Percentiles rank a stretch among this genome's conserved stretches.
Evolutionary conservation across 2,329 filamentous ascomycete species (phyloP).

Genomic region (Cadophora sp.): DNA sequence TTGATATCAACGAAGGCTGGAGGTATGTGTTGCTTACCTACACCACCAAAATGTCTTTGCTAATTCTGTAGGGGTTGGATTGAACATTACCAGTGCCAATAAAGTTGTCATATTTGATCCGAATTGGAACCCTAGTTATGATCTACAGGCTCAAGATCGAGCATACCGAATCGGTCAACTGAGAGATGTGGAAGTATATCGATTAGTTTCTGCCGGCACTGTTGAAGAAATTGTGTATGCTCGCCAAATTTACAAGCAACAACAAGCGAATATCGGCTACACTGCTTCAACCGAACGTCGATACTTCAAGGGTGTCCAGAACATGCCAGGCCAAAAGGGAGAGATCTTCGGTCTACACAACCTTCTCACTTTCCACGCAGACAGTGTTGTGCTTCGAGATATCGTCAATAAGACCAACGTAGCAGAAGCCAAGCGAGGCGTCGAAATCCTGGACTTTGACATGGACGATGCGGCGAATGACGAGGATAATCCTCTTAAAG

Average conservation of each 20-base stretch:
- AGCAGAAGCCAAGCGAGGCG: constrained; percentile 87
- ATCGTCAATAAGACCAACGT: constrained; percentile 99
- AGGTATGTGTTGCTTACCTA: constrained; percentile 46
- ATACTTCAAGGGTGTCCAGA: constrained; percentile 95
- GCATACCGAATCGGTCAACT: constrained; percentile 95
- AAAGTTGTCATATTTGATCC: constrained; percentile 98
- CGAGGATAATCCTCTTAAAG: constrained; percentile 51
- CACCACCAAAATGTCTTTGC: not conserved
- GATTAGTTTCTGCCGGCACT: constrained; percentile 87
- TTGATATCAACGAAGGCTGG: constrained; percentile 94
- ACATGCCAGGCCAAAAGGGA: constrained; percentile 80
- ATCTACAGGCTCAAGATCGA: constrained; percentile 94
- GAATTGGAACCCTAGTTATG: constrained; percentile 96
- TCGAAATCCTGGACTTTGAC: constrained; percentile 80
- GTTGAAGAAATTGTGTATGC: constrained; percentile 98
- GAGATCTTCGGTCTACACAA: constrained; percentile 94
- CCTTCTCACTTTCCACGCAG: constrained; percentile 80
- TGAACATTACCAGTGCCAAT: constrained; percentile 97
- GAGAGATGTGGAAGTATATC: constrained; percentile 93
- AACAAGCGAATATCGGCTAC: constrained; percentile 97
- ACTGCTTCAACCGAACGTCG: constrained; percentile 89
- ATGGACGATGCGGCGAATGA: constrained; percentile 66
- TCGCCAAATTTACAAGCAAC: constrained; percentile 97
- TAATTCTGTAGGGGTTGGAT: constrained; percentile 66
- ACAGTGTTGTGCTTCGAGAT: constrained; percentile 84